Evolutionary conservation across 495 filamentous ascomycete genomes (phyloP), one percentile per base, ranked within the genome.

Genomic region (Xylaria palmicola): DNA sequence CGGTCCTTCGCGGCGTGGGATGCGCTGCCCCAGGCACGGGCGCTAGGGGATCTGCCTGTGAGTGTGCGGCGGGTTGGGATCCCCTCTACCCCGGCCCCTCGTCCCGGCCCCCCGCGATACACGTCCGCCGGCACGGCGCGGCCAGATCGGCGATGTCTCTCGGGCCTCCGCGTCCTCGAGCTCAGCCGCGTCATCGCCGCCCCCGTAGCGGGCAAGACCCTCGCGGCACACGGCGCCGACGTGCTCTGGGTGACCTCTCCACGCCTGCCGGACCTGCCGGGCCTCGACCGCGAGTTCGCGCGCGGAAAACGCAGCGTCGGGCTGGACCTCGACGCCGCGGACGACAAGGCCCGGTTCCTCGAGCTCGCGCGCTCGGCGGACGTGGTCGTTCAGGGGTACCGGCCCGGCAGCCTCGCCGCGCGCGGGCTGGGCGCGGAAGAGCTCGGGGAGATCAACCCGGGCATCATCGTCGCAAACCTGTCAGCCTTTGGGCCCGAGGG

Each of bases 281-380:
- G 80, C 64, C 82, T 85, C 66, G 81, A 85, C 48, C 79, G 83
- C 3, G 83, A 86, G 59, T 77, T 81, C 0, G 82, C 83, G 58
- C 78, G 83, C 70, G 82, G 82, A 47, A 86, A 86, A 59, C 17
- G 56, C 9, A 56, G 43, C 1, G 7, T 55, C 3, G 17, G 22
- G 2, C 56, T 85, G 6, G 79, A 85, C 51, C 64, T 86, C 10
- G 79, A 79, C 56, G 70, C 66, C 24, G 69, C 73, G 0, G 65
- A 69, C 29, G 80, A 79, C 30, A 77, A 77, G 0, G 62, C 64
- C 30, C 68, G 70, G 26, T 79, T 85, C 44, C 76, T 82, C 40
- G 74, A 75, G 40, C 75, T 86, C 9, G 72, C 56, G 10, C 34
- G 37, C 9, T 1, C 49, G 13, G 65, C 68, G 5, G 69, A 72